phyloP scores from a whole-genome alignment of 441 rosid species.

The Manihot esculenta region DNA sequence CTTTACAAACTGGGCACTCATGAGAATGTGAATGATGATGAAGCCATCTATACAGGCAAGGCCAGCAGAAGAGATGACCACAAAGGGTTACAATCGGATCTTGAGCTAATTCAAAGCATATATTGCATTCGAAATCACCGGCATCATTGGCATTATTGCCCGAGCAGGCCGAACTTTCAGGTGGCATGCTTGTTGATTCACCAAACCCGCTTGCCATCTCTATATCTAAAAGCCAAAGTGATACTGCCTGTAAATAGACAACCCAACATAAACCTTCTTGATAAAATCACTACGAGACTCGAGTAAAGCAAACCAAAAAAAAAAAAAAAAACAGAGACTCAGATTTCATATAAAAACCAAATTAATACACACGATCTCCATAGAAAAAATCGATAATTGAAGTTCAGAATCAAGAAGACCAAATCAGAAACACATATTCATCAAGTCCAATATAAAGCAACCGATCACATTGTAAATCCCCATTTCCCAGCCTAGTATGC shows the following conservation, averaged over 20 bases:
- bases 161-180: conserved; percentile 33
- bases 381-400: not conserved
- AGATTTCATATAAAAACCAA: not conserved
- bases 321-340: too few relatives aligned
- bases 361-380: not conserved
- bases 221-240: not conserved
- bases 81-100: conserved; percentile 93
- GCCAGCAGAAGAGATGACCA: conserved; percentile 81
- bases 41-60: conserved; percentile 81
- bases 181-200: conserved; percentile 40
- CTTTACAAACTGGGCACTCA: conserved; percentile 91
- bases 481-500: too few relatives aligned
- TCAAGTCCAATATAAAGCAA: too few relatives aligned
- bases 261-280: not conserved
- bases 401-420: not conserved
- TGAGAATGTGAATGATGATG: conserved; percentile 77
- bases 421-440: not conserved
- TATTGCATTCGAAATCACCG: conserved; percentile 86
- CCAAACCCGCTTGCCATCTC: conserved; percentile 45
- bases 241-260: conserved; percentile 18
- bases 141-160: conserved; percentile 41
- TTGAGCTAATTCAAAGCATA: conserved; percentile 87
- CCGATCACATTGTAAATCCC: too few relatives aligned
- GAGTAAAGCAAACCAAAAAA: too few relatives aligned
- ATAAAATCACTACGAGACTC: not conserved